A percentile compares a stretch with the other conserved stretches of the same genome.
Conservation (phyloP, 495 filamentous ascomycete species). For the Coniosporium apollinis region DNA sequence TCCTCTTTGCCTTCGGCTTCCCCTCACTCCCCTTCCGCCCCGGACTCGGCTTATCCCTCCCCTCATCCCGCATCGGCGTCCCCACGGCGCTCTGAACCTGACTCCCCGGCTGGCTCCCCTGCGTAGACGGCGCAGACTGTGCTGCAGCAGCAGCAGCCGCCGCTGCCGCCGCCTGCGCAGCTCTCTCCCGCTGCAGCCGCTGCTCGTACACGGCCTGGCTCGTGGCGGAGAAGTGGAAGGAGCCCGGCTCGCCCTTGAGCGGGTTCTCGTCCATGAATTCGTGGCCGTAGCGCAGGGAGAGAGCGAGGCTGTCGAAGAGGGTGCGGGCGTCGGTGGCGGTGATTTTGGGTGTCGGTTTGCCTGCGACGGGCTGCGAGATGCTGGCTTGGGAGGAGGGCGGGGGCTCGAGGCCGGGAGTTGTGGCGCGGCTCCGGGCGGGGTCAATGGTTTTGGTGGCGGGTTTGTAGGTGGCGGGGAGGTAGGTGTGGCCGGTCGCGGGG, state of each 20-base stretch:
- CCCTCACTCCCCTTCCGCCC: constrained; percentile 21
- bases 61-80: not conserved
- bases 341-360: not conserved
- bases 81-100: constrained; percentile 10
- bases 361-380: not conserved
- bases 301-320: constrained; percentile 13
- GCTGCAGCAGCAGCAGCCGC: constrained; percentile 1
- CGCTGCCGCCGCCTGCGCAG: constrained; percentile 6
- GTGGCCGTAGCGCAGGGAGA: constrained; percentile 12
- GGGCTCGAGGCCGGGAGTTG: constrained; percentile 38
- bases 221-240: constrained; percentile 59
- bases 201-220: constrained; percentile 26
- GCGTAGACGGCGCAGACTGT: not conserved
- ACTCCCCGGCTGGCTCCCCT: constrained; percentile 3
- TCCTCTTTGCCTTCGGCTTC: constrained; percentile 32
- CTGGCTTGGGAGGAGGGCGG: not conserved
- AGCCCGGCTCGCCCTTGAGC: constrained; percentile 67
- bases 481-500: constrained; percentile 57
- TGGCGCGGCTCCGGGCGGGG: constrained; percentile 1
- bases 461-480: constrained; percentile 38
- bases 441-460: constrained; percentile 5
- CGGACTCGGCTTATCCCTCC: constrained; percentile 1
- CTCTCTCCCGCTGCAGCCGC: constrained; percentile 3
- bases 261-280: constrained; percentile 91
- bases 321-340: constrained; percentile 10